phyloP scores from a whole-genome alignment of 2,329 filamentous ascomycete genomes.

The Colletotrichum camelliae region DNA sequence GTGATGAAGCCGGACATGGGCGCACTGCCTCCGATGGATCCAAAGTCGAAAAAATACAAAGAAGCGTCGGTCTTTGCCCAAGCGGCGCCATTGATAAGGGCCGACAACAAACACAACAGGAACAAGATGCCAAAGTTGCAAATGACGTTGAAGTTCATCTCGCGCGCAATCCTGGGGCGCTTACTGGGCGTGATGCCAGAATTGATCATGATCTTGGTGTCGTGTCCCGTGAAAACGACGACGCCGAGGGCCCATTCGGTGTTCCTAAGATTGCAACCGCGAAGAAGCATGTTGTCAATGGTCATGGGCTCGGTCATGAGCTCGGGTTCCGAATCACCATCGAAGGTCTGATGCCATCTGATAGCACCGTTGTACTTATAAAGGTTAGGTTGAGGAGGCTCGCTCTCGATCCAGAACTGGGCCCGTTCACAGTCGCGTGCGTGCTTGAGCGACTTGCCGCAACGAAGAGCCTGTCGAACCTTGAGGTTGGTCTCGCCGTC shows the following conservation, averaged over 20 bases:
- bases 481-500: constrained; percentile 98
- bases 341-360: constrained; percentile 81
- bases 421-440: constrained; percentile 91
- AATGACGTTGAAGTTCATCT: constrained; percentile 96
- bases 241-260: constrained; percentile 96
- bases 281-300: constrained; percentile 93
- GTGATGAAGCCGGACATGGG: constrained; percentile 90
- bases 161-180: constrained; percentile 86
- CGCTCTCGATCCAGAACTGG: constrained; percentile 88
- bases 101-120: constrained; percentile 86
- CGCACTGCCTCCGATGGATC: constrained; percentile 77
- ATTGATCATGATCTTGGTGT: constrained; percentile 99
- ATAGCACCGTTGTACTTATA: constrained; percentile 94
- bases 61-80: constrained; percentile 81
- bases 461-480: constrained; percentile 88
- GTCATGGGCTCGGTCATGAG: constrained; percentile 91
- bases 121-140: constrained; percentile 95
- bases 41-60: constrained; percentile 82
- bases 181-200: constrained; percentile 95
- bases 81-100: constrained; percentile 81
- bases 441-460: constrained; percentile 81
- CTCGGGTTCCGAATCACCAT: constrained; percentile 64
- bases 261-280: constrained; percentile 92
- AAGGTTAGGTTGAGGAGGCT: constrained; percentile 88
- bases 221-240: constrained; percentile 91